phyloP scores from a whole-genome alignment of 208 protist genomes.

The Crithidia brevicula region DNA sequence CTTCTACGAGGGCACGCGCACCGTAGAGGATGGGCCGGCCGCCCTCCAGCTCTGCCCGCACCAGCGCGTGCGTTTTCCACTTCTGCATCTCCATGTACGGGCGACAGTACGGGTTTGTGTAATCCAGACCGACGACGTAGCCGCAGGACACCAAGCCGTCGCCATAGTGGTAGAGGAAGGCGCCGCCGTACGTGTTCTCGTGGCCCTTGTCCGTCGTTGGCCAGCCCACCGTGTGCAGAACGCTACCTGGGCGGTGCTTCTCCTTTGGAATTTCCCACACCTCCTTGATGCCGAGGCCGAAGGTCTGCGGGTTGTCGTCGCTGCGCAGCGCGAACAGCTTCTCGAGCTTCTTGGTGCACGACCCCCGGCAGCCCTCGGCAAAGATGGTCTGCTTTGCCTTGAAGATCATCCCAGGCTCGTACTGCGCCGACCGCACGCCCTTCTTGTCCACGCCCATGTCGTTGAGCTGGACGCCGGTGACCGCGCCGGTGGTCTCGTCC shows the following conservation, averaged over 20 bases:
- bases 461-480: constrained; percentile 78
- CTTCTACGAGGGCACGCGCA: constrained; percentile 96
- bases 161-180: constrained; percentile 97
- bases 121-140: constrained; percentile 98
- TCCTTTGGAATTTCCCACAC: constrained; percentile 95
- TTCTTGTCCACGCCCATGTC: constrained; percentile 93
- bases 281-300: constrained; percentile 98
- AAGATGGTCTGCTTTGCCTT: constrained; percentile 96
- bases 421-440: constrained; percentile 91
- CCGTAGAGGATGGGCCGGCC: constrained; percentile 94
- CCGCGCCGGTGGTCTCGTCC: constrained; percentile 39
- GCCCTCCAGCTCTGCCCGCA: constrained; percentile 87
- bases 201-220: constrained; percentile 87
- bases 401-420: constrained; percentile 96
- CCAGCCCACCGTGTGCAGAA: constrained; percentile 97
- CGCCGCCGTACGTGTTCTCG: constrained; percentile 95
- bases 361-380: constrained; percentile 97
- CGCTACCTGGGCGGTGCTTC: constrained; percentile 84
- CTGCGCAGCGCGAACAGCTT: constrained; percentile 87
- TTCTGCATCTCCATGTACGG: constrained; percentile 97
- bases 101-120: constrained; percentile 95
- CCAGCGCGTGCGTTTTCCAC: constrained; percentile 93
- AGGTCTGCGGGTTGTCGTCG: constrained; percentile 91
- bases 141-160: constrained; percentile 91
- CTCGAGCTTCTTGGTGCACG: constrained; percentile 94